Base-by-base conservation (phyloP, 495 filamentous ascomycete genomes). In the Podospora bellae-mahoneyi region DNA sequence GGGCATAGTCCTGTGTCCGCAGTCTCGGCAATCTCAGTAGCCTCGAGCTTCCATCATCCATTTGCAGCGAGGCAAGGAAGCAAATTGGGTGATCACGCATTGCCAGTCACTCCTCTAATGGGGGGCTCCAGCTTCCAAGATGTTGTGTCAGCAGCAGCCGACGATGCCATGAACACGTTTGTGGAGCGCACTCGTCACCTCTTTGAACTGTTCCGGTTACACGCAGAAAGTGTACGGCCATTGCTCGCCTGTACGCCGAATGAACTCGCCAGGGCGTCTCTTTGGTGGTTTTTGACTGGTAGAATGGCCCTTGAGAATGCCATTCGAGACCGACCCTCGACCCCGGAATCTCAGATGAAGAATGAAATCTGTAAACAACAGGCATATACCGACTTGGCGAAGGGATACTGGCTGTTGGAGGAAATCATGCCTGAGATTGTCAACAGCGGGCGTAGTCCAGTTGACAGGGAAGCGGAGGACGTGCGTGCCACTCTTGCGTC, bases 211-310 rank as follows among this genome's bases (percentile, higher is more conserved):
- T 92, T 96, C 73, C 80, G 83, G 30, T 76, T 90, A 15, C 89
- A 92, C 60, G 89, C 91, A 3, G 90, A 94, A 72, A 83, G 85
- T 56, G 84, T 86, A n/a, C 86, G 85, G 65, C 87, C 90, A 0
- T 60, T 90, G n/a, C 77, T 82, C 64, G 83, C 82, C 64, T 87
- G 84, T 13, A 83, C 83, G 7, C 81, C 86, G 2, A 78, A 85
- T 20, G 86, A 92, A 72, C 88, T 93, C 82, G 81, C 91, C 15
- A 81, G 89, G 67, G 89, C 87, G 58, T 87, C 87, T 19, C 76
- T 90, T 2, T 97, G 93, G 93, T 97, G 93, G 93, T 96, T 96
- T 72, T 73, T 96, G 67, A 87, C 84, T 48, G 93, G 92, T 64
- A 87, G 92, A 70, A 84, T 87, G 59, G 84, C 86, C 5, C 80